Percentiles rank a stretch among this genome's conserved stretches.
Conservation (phyloP, 805 yeast genomes). For the Danielia oregonensis region DNA sequence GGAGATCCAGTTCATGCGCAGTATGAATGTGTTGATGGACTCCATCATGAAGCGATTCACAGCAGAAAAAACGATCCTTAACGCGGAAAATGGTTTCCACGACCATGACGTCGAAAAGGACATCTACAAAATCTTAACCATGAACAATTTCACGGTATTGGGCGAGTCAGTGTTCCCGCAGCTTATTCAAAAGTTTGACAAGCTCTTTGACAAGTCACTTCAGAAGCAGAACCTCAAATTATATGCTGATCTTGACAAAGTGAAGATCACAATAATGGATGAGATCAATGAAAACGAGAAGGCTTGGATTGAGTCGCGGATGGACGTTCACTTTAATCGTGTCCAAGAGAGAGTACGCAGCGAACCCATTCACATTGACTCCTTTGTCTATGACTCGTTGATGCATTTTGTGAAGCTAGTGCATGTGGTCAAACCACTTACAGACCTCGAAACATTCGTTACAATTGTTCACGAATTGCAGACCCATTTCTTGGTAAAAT, state of each 20-base stretch:
- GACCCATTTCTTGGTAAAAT: constrained; percentile 29
- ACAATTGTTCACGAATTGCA: constrained; percentile 37
- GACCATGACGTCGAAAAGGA: constrained; percentile 21
- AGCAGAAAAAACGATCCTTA: constrained; percentile 9
- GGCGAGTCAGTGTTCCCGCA: constrained; percentile 29
- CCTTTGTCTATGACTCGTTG: constrained; percentile 36
- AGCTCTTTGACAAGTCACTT: constrained; percentile 32
- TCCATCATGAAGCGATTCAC: constrained; percentile 39
- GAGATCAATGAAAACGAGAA: constrained; percentile 38
- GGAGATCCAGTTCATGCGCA: constrained; percentile 44
- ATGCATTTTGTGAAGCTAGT: constrained; percentile 40
- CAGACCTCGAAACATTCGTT: constrained; percentile 32
- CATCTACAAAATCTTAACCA: constrained; percentile 36
- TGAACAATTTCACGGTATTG: constrained; percentile 40
- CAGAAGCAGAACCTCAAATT: constrained; percentile 35
- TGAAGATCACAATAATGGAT: constrained; percentile 35
- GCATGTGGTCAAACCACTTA: constrained; percentile 38
- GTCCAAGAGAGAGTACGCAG: constrained; percentile 3
- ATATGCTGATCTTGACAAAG: constrained; percentile 41
- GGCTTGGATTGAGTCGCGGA: constrained; percentile 26
- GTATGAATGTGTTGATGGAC: constrained; percentile 38
- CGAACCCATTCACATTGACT: constrained; percentile 26
- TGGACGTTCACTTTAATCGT: constrained; percentile 23
- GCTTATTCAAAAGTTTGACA: constrained; percentile 31
- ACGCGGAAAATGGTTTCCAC: constrained; percentile 8